Base-by-base conservation (phyloP, 2,329 filamentous ascomycete species). In the Hypomyces rosellus region DNA sequence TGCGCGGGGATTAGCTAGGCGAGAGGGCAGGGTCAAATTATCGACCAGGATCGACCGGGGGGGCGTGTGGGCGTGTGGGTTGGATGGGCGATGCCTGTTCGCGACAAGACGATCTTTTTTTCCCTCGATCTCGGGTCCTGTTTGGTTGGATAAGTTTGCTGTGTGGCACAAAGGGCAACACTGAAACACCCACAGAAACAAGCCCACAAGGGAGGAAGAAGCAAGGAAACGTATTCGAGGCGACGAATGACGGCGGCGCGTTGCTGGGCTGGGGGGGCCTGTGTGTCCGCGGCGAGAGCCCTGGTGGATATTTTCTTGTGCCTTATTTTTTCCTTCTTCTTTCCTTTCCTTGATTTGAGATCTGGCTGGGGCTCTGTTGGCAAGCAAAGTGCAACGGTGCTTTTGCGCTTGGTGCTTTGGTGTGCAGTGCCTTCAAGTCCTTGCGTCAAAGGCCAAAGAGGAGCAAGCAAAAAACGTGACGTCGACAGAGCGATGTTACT, bases 11-110 rank as follows among this genome's bases (percentile, higher is more conserved):
- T 55, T 50, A 45, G 53, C 49, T 55, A 63, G 53, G 52, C 54
- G 57, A 30, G 25, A 65, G 59, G 61, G 62, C 61, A 63, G 57
- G 61, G 60, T 60, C 62, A 60, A 62, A 59, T 58, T 63, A 57
- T 63, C 53, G 57, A 59, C 60, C 52, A 59, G 60, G 62, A 52
- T 53, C 43, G 47, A 41, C 51, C 46, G 34, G 51, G 60, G 60
- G 58, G 60, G 20, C 20, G 20, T 20, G 20, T 20, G 20, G 57
- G 63, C 57, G 59, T 33, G 48, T 56, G 47, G 48, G 38, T 41
- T 50, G 51, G 36, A 47, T 42, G 46, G 50, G 22, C 43, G 43
- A 39, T 53, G 42, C 22, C 41, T 38, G 40, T 30, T 51, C 34
- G 41, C 45, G 47, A 46, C 47, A 52, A 53, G 47, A 46, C 49